Conservation (phyloP, 306 rosid species). For the Prunus kanzakura region DNA sequence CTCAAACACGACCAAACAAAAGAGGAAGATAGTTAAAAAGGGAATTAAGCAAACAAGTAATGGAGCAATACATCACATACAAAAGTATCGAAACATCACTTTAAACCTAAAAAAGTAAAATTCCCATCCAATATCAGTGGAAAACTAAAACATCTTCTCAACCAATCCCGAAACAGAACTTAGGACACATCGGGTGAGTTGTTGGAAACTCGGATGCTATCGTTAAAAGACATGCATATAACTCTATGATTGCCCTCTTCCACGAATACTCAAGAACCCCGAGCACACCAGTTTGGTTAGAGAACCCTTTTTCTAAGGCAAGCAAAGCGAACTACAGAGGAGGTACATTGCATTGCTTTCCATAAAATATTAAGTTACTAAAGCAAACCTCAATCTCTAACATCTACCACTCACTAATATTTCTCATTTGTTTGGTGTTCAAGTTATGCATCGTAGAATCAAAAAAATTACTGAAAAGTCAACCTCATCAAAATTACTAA, state of each 20-base stretch:
- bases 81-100: not conserved
- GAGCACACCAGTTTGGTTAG: not conserved
- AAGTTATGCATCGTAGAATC: not conserved
- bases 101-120: not conserved
- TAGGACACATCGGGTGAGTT: not conserved
- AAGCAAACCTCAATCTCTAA: not conserved
- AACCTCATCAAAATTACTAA: not conserved
- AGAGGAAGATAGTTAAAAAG: not conserved
- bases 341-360: not conserved
- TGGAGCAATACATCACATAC: not conserved
- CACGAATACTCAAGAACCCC: not conserved
- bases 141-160: no score
- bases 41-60: not conserved
- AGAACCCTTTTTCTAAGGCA: not conserved
- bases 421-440: not conserved
- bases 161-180: not conserved
- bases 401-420: not conserved
- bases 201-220: not conserved
- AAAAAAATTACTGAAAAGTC: not conserved
- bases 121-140: not conserved
- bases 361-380: not conserved
- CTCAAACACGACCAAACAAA: constrained; percentile 7
- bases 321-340: not conserved
- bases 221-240: not conserved
- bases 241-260: not conserved